Conservation (phyloP, 116 monocot genomes). For the Cymodocea nodosa region DNA sequence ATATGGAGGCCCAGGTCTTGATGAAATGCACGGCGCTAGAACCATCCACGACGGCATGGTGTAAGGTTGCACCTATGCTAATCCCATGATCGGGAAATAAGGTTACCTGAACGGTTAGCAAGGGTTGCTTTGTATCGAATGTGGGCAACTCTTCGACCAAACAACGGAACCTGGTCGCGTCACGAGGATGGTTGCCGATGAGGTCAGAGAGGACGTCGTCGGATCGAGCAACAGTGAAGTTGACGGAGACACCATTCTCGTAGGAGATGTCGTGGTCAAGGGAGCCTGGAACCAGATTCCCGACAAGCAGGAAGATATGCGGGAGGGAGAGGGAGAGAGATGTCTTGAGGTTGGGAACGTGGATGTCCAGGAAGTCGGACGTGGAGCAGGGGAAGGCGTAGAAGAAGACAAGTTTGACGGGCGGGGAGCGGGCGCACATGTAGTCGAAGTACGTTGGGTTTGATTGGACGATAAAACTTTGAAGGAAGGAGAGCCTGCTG, state of each 20-base stretch:
- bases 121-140: background rate
- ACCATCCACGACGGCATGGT: constrained; percentile 11
- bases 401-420: constrained; percentile 42
- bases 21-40: constrained; percentile 6
- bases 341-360: constrained; percentile 27
- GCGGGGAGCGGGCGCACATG: constrained; percentile 13
- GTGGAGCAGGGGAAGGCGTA: constrained; percentile 22
- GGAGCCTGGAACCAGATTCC: constrained; percentile 8
- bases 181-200: constrained; percentile 1
- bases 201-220: constrained; percentile 12
- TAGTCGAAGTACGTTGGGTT: constrained; percentile 47
- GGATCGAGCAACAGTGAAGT: constrained; percentile 8
- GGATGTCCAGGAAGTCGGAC: constrained; percentile 13
- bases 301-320: constrained; percentile 40
- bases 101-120: constrained; percentile 17
- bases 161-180: background rate
- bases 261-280: constrained; percentile 6
- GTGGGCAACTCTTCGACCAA: constrained; percentile 4
- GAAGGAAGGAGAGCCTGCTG: too few relatives aligned
- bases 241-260: constrained; percentile 10
- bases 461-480: too few relatives aligned
- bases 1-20: constrained; percentile 10
- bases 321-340: constrained; percentile 37
- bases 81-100: constrained; percentile 11
- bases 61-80: background rate